Percentiles rank a stretch among this genome's conserved stretches.
Evolutionary conservation across 2,329 filamentous ascomycete genomes (phyloP).

Genomic region (Trichoderma oligosporum): DNA sequence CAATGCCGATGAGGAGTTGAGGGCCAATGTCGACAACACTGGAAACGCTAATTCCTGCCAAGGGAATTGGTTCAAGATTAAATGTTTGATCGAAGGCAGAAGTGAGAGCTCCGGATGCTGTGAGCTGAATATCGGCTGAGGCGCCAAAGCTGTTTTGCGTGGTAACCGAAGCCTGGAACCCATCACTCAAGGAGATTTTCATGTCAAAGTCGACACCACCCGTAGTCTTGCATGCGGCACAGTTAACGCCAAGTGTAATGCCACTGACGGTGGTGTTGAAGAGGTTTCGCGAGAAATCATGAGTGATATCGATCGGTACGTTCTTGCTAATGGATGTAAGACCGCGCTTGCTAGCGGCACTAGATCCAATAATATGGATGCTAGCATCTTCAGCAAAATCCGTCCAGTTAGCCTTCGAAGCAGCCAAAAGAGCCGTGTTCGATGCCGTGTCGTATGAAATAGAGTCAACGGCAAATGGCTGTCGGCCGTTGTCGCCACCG

Average conservation of each 20-base stretch:
- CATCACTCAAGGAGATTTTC: conserved; percentile 5
- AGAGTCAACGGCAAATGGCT: conserved; percentile 15
- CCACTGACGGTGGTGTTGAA: conserved; percentile 2
- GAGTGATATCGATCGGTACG: background rate
- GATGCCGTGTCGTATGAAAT: conserved; percentile 4
- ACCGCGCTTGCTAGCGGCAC: background rate
- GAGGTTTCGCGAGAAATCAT: conserved; percentile 10
- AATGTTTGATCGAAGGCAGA: background rate
- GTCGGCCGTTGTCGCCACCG: conserved; percentile 10
- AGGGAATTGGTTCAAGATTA: too few species aligned
- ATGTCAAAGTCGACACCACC: conserved; percentile 9
- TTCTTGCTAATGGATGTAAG: background rate
- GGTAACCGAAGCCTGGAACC: conserved; percentile 6
- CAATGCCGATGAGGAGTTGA: conserved; percentile 8
- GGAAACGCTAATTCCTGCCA: conserved; percentile 13
- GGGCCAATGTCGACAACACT: conserved; percentile 15
- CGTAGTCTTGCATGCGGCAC: conserved; percentile 14
- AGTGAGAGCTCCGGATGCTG: background rate
- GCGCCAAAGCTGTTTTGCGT: conserved; percentile 11
- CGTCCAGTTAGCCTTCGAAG: background rate
- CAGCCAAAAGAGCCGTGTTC: background rate
- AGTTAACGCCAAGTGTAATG: background rate
- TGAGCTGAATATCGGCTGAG: conserved; percentile 2
- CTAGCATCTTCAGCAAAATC: conserved; percentile 10
- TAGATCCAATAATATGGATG: conserved; percentile 1